A percentile compares a stretch with the other conserved stretches of the same genome.
Evolutionary conservation across 805 yeast species (phyloP).

Genomic region (Monosporozyma yasuniensis): DNA sequence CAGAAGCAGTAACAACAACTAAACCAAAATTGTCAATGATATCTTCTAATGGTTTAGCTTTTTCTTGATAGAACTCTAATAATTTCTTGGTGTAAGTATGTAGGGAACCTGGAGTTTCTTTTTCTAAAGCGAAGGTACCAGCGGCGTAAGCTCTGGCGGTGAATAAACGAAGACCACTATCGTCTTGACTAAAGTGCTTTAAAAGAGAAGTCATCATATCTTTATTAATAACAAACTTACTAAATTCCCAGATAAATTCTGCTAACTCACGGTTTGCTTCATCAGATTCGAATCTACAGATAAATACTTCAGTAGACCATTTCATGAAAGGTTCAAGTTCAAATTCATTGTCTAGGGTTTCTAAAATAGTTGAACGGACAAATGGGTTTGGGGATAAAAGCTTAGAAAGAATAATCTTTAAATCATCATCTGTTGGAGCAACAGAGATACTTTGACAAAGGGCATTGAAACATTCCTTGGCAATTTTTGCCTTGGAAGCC

Average conservation of each 20-base stretch:
- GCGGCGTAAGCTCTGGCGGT: conserved; percentile 58
- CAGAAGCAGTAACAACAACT: conserved; percentile 50
- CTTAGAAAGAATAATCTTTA: conserved; percentile 47
- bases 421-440: conserved; percentile 47
- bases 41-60: conserved; percentile 68
- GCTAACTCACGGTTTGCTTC: conserved; percentile 56
- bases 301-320: conserved; percentile 64
- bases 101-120: conserved; percentile 23
- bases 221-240: conserved; percentile 34
- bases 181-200: conserved; percentile 42
- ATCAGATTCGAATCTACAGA: conserved; percentile 68
- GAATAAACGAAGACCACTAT: conserved; percentile 63
- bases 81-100: conserved; percentile 36
- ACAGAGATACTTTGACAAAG: conserved; percentile 69
- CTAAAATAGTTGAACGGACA: conserved; percentile 73
- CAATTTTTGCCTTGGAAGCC: conserved; percentile 69
- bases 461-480: conserved; percentile 75
- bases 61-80: conserved; percentile 46
- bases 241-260: conserved; percentile 78
- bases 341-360: conserved; percentile 78
- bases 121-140: conserved; percentile 38
- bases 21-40: conserved; percentile 73
- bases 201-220: conserved; percentile 39
- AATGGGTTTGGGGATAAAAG: conserved; percentile 54
- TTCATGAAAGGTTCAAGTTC: conserved; percentile 35